These are phyloP conservation scores for Novakomyces olei DNA, from an alignment of 805 yeast species.

Conservation along the genomic window DNA sequence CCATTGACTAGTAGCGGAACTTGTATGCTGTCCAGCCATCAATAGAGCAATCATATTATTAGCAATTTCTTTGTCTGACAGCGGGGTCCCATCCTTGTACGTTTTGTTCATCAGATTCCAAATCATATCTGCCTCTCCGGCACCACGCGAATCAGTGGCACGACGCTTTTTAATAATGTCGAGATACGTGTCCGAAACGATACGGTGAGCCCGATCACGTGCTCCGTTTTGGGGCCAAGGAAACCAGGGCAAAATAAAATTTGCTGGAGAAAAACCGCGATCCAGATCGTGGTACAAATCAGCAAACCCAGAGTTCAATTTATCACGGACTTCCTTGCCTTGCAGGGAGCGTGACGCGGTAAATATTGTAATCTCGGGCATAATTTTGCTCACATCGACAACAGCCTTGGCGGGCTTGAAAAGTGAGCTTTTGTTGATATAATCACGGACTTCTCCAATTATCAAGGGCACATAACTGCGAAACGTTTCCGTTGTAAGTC, in stretches of 20 bases:
- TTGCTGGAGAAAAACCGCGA: conserved; percentile 88
- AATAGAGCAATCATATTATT: conserved; percentile 81
- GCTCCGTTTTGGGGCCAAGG: conserved; percentile 69
- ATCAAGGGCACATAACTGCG: conserved; percentile 71
- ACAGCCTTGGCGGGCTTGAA: conserved; percentile 20
- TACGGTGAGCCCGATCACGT: conserved; percentile 74
- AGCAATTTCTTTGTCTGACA: conserved; percentile 92
- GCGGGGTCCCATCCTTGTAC: conserved; percentile 78
- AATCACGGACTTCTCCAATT: conserved; percentile 49
- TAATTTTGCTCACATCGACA: conserved; percentile 44
- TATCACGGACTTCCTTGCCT: conserved; percentile 77
- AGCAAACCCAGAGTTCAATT: conserved; percentile 67
- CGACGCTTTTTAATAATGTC: conserved; percentile 57
- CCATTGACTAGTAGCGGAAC: conserved; percentile 94
- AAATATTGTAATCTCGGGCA: conserved; percentile 88
- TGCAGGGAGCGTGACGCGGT: conserved; percentile 82
- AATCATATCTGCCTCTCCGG: conserved; percentile 62
- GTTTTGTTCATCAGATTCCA: conserved; percentile 66
- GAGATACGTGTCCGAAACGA: conserved; percentile 62
- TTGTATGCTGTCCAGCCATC: conserved; percentile 99
- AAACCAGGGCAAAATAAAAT: conserved; percentile 83
- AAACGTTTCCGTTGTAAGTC: conserved; percentile 70
- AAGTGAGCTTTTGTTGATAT: conserved; percentile 31
- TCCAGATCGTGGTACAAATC: conserved; percentile 73
- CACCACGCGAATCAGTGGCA: conserved; percentile 31